A percentile compares a stretch with the other conserved stretches of the same genome.
These are phyloP conservation scores for Pachysandra terminalis DNA, from an alignment of 164 flowering plant species.

Conservation along the genomic window DNA sequence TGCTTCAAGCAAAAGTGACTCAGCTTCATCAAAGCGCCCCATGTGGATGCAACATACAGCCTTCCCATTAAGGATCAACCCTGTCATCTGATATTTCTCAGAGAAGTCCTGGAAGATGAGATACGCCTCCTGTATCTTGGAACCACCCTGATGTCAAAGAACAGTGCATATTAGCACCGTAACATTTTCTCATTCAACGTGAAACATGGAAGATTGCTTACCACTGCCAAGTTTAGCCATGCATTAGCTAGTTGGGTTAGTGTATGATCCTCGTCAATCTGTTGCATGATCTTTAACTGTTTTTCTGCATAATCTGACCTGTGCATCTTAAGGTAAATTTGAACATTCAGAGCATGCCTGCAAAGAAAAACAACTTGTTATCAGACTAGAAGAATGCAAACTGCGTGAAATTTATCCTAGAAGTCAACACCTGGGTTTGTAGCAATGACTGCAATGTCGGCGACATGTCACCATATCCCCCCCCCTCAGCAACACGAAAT, in stretches of 20 bases:
- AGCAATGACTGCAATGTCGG: no score
- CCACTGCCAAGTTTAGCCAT: constrained; percentile 95
- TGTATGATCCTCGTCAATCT: constrained; percentile 94
- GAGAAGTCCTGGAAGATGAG: constrained; percentile 97
- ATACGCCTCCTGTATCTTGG: constrained; percentile 97
- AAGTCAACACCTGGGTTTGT: background rate
- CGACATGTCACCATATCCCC: no score
- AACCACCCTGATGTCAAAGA: constrained; percentile 72
- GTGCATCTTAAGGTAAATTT: constrained; percentile 90
- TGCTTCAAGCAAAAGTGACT: constrained; percentile 81
- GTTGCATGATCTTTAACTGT: constrained; percentile 91
- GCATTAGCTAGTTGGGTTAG: constrained; percentile 98
- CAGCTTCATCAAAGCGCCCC: constrained; percentile 94
- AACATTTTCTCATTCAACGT: background rate
- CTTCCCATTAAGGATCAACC: constrained; percentile 84
- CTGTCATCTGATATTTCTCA: constrained; percentile 81
- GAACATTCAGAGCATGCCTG: constrained; percentile 94
- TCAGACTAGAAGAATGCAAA: background rate
- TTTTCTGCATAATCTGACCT: constrained; percentile 96
- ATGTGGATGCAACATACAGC: constrained; percentile 98
- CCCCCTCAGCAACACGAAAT: no score
- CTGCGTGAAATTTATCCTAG: background rate
- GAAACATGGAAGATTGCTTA: constrained; percentile 16
- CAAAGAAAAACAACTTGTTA: constrained; percentile 21
- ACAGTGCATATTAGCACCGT: background rate